These are phyloP conservation scores for Lecanosticta acicola DNA, from an alignment of 2,329 filamentous ascomycete species.

Conservation along the genomic window DNA sequence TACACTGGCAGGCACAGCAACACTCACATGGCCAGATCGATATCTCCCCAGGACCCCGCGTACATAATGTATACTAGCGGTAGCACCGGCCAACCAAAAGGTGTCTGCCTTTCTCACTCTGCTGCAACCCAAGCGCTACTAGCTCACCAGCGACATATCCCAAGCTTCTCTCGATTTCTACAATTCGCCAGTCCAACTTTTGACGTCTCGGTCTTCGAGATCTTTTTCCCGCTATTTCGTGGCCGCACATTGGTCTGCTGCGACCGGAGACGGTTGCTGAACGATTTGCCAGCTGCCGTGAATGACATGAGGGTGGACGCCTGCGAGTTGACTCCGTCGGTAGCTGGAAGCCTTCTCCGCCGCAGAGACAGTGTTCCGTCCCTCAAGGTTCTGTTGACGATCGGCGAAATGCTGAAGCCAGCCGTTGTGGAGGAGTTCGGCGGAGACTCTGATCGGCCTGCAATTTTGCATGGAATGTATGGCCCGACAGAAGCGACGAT, in stretches of 20 bases:
- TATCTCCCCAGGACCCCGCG: slow-evolving; percentile 47
- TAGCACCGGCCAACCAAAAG: slow-evolving; percentile 83
- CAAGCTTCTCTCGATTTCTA: slow-evolving; percentile 70
- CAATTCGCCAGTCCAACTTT: slow-evolving; percentile 92
- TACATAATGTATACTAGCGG: slow-evolving; percentile 95
- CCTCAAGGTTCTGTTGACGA: slow-evolving; percentile 70
- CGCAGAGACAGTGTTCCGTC: slow-evolving; percentile 61
- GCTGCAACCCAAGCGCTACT: slow-evolving; percentile 77
- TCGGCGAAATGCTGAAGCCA: slow-evolving; percentile 85
- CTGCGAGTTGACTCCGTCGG: slow-evolving; percentile 83
- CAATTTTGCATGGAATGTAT: slow-evolving; percentile 88
- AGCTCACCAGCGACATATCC: slow-evolving; percentile 73
- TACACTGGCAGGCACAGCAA: slow-evolving; percentile 21
- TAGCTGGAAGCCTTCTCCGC: slow-evolving; percentile 69
- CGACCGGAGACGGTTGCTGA: slow-evolving; percentile 62
- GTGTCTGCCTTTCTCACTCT: slow-evolving; percentile 72
- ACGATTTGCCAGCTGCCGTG: slow-evolving; percentile 66
- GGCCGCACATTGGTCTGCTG: slow-evolving; percentile 69
- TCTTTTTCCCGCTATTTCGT: slow-evolving; percentile 78
- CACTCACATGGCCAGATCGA: slow-evolving; percentile 2
- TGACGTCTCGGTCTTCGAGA: slow-evolving; percentile 91
- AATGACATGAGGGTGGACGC: slow-evolving; percentile 66
- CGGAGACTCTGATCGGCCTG: slow-evolving; percentile 44
- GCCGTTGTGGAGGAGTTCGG: slow-evolving; percentile 77
- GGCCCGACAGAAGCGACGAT: slow-evolving; percentile 89